A percentile compares a stretch with the other conserved stretches of the same genome.
phyloP scores from a whole-genome alignment of 306 rosid species.

The Macrotyloma uniflorum region DNA sequence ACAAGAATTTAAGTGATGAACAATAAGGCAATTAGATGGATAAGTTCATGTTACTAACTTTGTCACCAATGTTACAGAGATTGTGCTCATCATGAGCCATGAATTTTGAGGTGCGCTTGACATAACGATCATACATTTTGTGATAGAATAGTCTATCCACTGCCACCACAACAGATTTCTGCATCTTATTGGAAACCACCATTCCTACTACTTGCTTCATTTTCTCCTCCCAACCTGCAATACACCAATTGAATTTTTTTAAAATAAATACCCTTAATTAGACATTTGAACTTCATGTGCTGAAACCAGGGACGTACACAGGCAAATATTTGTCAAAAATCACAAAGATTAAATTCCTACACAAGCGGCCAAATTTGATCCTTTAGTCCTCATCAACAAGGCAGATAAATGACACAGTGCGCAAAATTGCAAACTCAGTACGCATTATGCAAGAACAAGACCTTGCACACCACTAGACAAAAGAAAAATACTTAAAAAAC shows the following conservation, averaged over 20 bases:
- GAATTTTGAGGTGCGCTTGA: conserved; percentile 82
- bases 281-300: not conserved
- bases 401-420: not conserved
- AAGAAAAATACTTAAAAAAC: not conserved
- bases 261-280: not conserved
- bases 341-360: not conserved
- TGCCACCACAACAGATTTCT: conserved; percentile 83
- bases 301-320: not conserved
- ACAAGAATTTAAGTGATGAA: not conserved
- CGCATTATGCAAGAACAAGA: not conserved
- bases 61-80: conserved; percentile 71
- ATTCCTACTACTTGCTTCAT: conserved; percentile 82
- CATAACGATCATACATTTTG: conserved; percentile 65
- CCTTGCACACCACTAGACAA: not conserved
- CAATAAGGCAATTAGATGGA: not conserved
- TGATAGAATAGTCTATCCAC: conserved; percentile 71
- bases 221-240: conserved; percentile 32
- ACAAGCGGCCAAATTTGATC: not conserved
- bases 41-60: conserved; percentile 39
- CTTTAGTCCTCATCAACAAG: not conserved
- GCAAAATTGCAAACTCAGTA: not conserved
- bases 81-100: conserved; percentile 77
- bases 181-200: conserved; percentile 89
- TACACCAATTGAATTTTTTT: not conserved
- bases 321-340: not conserved